Conservation (phyloP, 345 rosid species). For the Boechera retrofracta region DNA sequence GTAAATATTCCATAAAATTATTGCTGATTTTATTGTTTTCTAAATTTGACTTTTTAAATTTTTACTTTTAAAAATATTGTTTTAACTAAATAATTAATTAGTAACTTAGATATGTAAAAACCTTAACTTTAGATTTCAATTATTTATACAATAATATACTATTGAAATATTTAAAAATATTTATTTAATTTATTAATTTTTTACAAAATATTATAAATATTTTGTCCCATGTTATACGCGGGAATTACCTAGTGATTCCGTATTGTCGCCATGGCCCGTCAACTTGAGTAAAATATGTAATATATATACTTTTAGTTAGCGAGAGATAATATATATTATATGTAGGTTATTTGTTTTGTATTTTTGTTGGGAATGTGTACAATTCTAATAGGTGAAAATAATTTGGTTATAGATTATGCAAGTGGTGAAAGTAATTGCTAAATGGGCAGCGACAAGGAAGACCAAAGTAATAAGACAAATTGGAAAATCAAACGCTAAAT, state of each 20-base stretch:
- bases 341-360: background rate
- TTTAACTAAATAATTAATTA: no score
- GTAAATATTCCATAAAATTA: no score
- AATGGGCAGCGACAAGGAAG: slow-evolving; percentile 33
- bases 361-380: slow-evolving; percentile 16
- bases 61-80: no score
- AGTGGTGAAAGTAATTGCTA: slow-evolving; percentile 25
- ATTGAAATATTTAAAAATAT: no score
- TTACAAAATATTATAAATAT: no score
- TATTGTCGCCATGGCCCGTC: slow-evolving; percentile 7
- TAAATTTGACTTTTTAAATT: no score
- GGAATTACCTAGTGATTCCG: background rate
- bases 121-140: no score
- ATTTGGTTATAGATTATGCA: slow-evolving; percentile 24
- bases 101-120: no score
- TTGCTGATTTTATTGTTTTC: no score
- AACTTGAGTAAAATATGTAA: background rate
- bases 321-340: background rate
- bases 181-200: no score
- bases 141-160: no score
- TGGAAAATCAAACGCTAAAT: slow-evolving; percentile 37
- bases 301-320: background rate
- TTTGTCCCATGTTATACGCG: no score
- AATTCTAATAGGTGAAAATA: slow-evolving; percentile 17
- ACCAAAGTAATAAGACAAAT: slow-evolving; percentile 26